phyloP scores from a whole-genome alignment of 352 stramenopile species.

The Globisporangium nodosum region DNA sequence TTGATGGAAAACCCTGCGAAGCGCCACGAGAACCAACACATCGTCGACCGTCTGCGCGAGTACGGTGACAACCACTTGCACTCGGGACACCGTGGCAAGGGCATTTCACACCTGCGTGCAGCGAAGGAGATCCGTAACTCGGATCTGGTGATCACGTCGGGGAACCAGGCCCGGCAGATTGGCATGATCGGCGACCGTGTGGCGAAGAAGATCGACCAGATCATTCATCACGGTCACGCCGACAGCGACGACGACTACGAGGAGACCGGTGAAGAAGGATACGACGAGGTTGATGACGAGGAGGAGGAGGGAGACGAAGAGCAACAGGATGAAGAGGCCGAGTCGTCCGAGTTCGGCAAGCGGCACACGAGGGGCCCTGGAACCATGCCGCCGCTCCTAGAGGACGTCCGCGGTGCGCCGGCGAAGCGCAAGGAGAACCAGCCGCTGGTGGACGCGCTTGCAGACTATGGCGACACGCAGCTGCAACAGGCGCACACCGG shows the following conservation, averaged over 20 bases:
- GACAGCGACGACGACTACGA: conserved; percentile 62
- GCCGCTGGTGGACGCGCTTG: conserved; percentile 50
- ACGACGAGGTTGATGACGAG: conserved; percentile 24
- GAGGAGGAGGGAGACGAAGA: conserved; percentile 15
- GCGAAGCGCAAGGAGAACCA: conserved; percentile 52
- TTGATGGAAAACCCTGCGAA: conserved; percentile 51
- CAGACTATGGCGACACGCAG: conserved; percentile 51
- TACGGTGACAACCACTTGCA: conserved; percentile 73
- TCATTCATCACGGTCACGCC: conserved; percentile 58
- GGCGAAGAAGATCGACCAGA: conserved; percentile 70
- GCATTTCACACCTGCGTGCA: conserved; percentile 72
- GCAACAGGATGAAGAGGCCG: conserved; percentile 9
- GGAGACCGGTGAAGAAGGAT: conserved; percentile 45
- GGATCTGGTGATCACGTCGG: conserved; percentile 42
- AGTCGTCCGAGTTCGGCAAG: conserved; percentile 10
- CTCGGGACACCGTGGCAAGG: conserved; percentile 54
- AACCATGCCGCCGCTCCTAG: conserved; percentile 35
- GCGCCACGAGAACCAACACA: conserved; percentile 53
- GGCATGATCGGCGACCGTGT: conserved; percentile 52
- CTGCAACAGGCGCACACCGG: conserved; percentile 45
- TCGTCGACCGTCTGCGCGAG: conserved; percentile 59
- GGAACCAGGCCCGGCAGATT: conserved; percentile 46
- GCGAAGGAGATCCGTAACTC: conserved; percentile 52
- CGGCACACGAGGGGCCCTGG: conserved; percentile 12
- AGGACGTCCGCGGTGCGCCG: conserved; percentile 34